Evolutionary conservation across 495 filamentous ascomycete genomes (phyloP).

Genomic region (Penicillium argentinense): DNA sequence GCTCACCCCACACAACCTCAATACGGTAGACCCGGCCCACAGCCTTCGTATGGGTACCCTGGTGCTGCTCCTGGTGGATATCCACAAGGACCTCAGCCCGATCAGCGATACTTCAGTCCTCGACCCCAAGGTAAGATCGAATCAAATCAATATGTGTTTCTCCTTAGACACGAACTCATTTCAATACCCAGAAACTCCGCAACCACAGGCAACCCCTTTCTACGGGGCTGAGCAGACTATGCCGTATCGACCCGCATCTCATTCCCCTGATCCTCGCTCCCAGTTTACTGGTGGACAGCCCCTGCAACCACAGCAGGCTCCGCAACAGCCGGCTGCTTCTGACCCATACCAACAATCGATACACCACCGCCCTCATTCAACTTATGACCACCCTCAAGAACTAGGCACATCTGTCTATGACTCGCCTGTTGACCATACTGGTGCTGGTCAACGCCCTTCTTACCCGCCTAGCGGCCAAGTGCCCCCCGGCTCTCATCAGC

Average conservation of each 20-base stretch:
- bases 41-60: constrained; percentile 66
- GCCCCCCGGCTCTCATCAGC: constrained; percentile 39
- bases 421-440: constrained; percentile 61
- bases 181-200: constrained; percentile 25
- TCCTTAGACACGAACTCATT: too few species aligned
- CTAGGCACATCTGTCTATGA: constrained; percentile 82
- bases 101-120: constrained; percentile 72
- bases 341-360: constrained; percentile 40
- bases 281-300: constrained; percentile 35
- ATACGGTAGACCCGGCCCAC: constrained; percentile 64
- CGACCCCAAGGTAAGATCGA: constrained; percentile 55
- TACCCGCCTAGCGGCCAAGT: constrained; percentile 43
- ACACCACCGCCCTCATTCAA: constrained; percentile 65
- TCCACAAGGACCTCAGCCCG: constrained; percentile 52
- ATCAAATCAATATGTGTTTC: too few species aligned
- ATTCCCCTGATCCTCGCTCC: constrained; percentile 46
- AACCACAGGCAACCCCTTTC: constrained; percentile 30
- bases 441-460: constrained; percentile 37
- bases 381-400: constrained; percentile 78
- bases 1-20: constrained; percentile 76
- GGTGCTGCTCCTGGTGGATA: constrained; percentile 50
- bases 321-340: constrained; percentile 38
- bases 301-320: constrained; percentile 31
- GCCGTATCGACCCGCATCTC: constrained; percentile 39
- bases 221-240: constrained; percentile 37